Conservation (phyloP, 495 filamentous ascomycete species). For the Choiromyces venosus region DNA sequence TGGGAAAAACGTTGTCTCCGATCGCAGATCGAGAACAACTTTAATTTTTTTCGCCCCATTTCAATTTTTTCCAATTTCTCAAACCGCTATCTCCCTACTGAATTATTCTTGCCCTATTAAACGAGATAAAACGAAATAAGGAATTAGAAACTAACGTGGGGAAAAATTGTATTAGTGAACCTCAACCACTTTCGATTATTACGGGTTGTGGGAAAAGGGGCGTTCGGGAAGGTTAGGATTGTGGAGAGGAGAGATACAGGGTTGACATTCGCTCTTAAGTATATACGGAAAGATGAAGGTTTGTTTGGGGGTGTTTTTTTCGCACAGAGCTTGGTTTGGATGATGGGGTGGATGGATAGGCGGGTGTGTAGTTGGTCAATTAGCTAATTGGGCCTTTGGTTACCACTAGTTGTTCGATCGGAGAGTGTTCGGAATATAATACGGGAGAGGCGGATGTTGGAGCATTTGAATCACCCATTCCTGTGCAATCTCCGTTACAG, state of each 20-base stretch:
- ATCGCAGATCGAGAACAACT: not conserved
- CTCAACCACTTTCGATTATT: slow-evolving; percentile 95
- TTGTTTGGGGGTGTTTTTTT: slow-evolving; percentile 42
- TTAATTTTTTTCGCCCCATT: slow-evolving; percentile 14
- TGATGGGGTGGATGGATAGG: not conserved
- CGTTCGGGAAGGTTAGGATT: slow-evolving; percentile 97
- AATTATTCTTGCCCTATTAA: not conserved
- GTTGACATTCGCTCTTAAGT: slow-evolving; percentile 91
- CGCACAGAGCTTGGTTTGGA: not conserved
- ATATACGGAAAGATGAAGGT: slow-evolving; percentile 99
- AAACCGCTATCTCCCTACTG: slow-evolving; percentile 10
- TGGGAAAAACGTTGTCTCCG: slow-evolving; percentile 6
- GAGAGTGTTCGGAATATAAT: slow-evolving; percentile 98
- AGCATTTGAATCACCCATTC: slow-evolving; percentile 95
- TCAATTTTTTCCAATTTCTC: slow-evolving; percentile 9
- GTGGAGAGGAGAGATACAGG: slow-evolving; percentile 95
- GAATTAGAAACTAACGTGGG: slow-evolving; percentile 31
- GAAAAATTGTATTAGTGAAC: slow-evolving; percentile 58
- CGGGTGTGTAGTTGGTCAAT: slow-evolving; percentile 8
- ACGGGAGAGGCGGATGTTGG: slow-evolving; percentile 92
- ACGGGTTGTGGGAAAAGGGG: slow-evolving; percentile 92
- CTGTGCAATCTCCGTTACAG: slow-evolving; percentile 98
- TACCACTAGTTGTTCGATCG: slow-evolving; percentile 73
- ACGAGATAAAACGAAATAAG: not conserved
- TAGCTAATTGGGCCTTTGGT: slow-evolving; percentile 15